A percentile compares a stretch with the other conserved stretches of the same genome.
Conservation (phyloP, 305 asterid genomes). For the Fraxinus sp. region DNA sequence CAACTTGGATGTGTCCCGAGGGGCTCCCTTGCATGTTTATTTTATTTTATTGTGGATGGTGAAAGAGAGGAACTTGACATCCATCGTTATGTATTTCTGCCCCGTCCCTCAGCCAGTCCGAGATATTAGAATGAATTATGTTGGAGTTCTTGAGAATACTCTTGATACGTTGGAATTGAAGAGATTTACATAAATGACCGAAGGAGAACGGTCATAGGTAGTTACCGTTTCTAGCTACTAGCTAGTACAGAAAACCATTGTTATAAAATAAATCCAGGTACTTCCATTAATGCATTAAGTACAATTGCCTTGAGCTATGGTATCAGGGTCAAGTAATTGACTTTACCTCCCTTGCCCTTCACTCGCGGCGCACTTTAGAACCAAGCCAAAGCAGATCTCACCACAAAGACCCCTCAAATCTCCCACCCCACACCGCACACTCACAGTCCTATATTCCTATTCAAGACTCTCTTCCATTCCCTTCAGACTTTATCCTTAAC, state of each 20-base stretch:
- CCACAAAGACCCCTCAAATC: constrained; percentile 28
- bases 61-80: neutral
- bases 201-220: neutral
- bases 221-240: constrained; percentile 2
- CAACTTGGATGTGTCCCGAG: too few species aligned
- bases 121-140: neutral
- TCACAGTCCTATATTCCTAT: constrained; percentile 9
- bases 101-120: neutral
- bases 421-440: neutral
- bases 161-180: neutral
- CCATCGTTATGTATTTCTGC: neutral
- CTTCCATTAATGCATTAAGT: constrained; percentile 32
- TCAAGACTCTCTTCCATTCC: constrained; percentile 15
- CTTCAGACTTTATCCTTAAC: neutral
- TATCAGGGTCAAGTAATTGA: constrained; percentile 33
- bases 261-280: constrained; percentile 33
- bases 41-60: neutral
- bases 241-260: neutral
- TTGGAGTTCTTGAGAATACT: neutral
- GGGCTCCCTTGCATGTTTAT: neutral
- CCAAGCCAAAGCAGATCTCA: constrained; percentile 31
- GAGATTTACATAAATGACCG: neutral
- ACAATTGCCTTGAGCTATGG: constrained; percentile 18
- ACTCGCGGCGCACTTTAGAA: constrained; percentile 42
- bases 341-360: constrained; percentile 14